Conservation (phyloP, 2,329 filamentous ascomycete species). For the Colletotrichum tanaceti region DNA sequence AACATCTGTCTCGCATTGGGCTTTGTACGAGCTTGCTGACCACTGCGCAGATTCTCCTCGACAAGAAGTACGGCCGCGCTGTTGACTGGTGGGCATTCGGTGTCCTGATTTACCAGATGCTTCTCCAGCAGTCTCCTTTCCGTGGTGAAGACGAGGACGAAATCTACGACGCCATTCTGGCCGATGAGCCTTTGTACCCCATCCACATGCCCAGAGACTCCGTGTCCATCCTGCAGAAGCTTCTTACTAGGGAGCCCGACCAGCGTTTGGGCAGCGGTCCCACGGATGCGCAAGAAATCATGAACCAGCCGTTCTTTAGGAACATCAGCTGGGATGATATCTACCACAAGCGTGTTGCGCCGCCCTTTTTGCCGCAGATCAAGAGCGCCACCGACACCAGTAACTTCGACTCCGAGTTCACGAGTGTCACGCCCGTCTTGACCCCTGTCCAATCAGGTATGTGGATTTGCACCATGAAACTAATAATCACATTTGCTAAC, state of each 20-base stretch:
- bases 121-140: slow-evolving; percentile 98
- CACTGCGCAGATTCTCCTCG: slow-evolving; percentile 80
- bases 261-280: slow-evolving; percentile 92
- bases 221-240: slow-evolving; percentile 96
- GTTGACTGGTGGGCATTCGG: slow-evolving; percentile 99
- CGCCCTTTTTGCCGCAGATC: slow-evolving; percentile 91
- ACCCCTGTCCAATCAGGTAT: slow-evolving; percentile 97
- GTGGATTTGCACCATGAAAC: slow-evolving; percentile 49
- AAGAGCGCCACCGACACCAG: slow-evolving; percentile 97
- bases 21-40: slow-evolving; percentile 47
- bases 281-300: slow-evolving; percentile 97
- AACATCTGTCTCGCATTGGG: slow-evolving; percentile 23
- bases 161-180: slow-evolving; percentile 98
- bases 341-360: slow-evolving; percentile 90
- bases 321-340: slow-evolving; percentile 99
- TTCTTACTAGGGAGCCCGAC: slow-evolving; percentile 94
- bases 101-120: slow-evolving; percentile 99
- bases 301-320: slow-evolving; percentile 98
- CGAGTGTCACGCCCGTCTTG: slow-evolving; percentile 95
- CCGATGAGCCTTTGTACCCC: slow-evolving; percentile 96
- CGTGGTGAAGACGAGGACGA: slow-evolving; percentile 98
- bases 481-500: slow-evolving; percentile 20
- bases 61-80: slow-evolving; percentile 97
- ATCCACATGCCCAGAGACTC: slow-evolving; percentile 99
- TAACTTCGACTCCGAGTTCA: slow-evolving; percentile 99